Percentiles rank a stretch among this genome's conserved stretches.
phyloP scores from a whole-genome alignment of 129 eudicot genomes.

The Pseudognaphalium luteoalbum region DNA sequence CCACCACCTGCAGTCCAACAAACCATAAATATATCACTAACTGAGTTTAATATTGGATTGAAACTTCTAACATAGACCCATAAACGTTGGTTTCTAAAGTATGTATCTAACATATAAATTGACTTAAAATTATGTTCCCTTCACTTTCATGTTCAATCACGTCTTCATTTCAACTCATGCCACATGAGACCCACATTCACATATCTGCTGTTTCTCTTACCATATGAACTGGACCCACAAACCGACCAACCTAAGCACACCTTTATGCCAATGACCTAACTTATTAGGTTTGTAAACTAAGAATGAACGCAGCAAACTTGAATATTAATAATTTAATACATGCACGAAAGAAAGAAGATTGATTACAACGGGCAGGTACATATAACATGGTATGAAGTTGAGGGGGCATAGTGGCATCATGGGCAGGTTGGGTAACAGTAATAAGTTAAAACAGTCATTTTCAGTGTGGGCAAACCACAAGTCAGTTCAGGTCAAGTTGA shows the following conservation, averaged over 20 bases:
- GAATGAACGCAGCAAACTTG: no score
- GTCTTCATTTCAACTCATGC: no score
- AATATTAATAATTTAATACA: no score
- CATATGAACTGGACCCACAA: no score
- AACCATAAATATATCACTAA: not conserved
- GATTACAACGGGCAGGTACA: no score
- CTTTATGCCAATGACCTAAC: no score
- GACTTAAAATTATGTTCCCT: not conserved
- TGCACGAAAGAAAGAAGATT: no score
- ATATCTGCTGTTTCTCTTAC: no score
- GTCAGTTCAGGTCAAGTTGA: not conserved
- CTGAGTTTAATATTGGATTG: not conserved
- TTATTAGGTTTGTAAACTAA: no score
- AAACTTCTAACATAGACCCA: not conserved
- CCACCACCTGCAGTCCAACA: slow-evolving; percentile 67
- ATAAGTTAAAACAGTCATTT: not conserved
- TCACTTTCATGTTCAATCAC: no score
- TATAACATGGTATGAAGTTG: not conserved
- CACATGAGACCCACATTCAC: no score
- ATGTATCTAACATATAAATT: not conserved
- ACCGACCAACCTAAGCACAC: no score
- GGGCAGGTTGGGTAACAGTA: not conserved
- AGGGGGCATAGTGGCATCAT: not conserved
- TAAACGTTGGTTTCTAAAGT: not conserved
- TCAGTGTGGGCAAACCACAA: slow-evolving; percentile 3